Percentiles rank a stretch among this genome's conserved stretches.
phyloP scores from a whole-genome alignment of 2,329 filamentous ascomycete species.

The Cordyceps pruinosa region DNA sequence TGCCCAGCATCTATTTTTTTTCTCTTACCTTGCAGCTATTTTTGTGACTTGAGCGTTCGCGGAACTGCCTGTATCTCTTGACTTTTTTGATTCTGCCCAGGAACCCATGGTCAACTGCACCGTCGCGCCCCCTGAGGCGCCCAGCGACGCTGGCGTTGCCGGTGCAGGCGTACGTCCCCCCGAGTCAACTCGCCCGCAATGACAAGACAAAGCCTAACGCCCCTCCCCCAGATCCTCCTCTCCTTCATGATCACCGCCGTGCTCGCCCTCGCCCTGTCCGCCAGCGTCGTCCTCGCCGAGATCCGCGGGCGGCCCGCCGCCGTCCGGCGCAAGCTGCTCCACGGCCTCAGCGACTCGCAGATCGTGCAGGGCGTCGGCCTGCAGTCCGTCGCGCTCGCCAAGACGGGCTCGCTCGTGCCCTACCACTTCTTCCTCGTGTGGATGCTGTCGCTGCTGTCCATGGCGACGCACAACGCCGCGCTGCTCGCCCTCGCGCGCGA shows the following conservation, averaged over 20 bases:
- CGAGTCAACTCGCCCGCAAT: too few species aligned
- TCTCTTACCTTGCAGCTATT: too few species aligned
- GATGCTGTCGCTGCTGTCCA: slow-evolving; percentile 59
- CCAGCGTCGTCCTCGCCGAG: slow-evolving; percentile 51
- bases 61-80: too few species aligned
- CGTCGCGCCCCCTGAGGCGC: slow-evolving; percentile 2
- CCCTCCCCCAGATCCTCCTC: slow-evolving; percentile 53
- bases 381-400: slow-evolving; percentile 55
- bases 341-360: slow-evolving; percentile 60
- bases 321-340: slow-evolving; percentile 57
- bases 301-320: slow-evolving; percentile 39
- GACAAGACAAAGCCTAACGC: too few species aligned
- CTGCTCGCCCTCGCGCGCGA: slow-evolving; percentile 59
- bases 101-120: not conserved
- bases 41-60: too few species aligned
- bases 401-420: slow-evolving; percentile 50
- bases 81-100: too few species aligned
- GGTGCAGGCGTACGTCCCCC: slow-evolving; percentile 43
- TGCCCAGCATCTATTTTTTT: not conserved
- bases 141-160: slow-evolving; percentile 51
- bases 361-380: slow-evolving; percentile 64
- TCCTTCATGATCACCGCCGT: slow-evolving; percentile 60
- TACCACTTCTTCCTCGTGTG: slow-evolving; percentile 69
- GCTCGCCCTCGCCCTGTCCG: slow-evolving; percentile 48
- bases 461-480: slow-evolving; percentile 58